Evolutionary conservation across 2,329 filamentous ascomycete species (phyloP), one percentile per base, ranked within the genome.

Genomic region (Exutisphaerella laricina): DNA sequence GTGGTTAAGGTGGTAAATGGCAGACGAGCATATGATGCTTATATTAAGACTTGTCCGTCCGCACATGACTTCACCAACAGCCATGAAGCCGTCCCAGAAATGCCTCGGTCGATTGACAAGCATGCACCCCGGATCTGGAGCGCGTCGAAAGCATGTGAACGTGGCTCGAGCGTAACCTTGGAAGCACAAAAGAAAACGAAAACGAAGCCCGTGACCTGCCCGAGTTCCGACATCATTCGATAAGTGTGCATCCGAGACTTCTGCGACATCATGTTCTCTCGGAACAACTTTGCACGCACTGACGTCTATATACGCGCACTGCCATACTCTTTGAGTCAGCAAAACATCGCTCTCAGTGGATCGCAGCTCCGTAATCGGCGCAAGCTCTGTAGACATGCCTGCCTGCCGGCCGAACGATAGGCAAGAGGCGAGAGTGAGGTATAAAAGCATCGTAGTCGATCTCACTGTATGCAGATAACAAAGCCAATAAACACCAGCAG

Each of bases 21-120:
- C 22, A 21, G 23, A 39, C 18, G 25, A 18, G 29, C 16, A 42
- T 43, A 42, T 47, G 34, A 44, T 48, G 45, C 41, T 48, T 48
- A 44, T 48, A 45, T 44, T 30, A 30, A 17, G 36, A 17, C 23
- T 43, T 33, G 20, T 13, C 32, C 6, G 30, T 7, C 41, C 18
- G 41, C 45, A 48, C 45, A 44, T 48, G 45, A 43, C 45, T 30
- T 40, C 31, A 29, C 14, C 17, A 36, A 18, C 12, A n/a, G n/a
- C n/a, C n/a, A n/a, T n/a, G n/a, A n/a, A n/a, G 7, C 32, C 20
- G 14, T 21, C 25, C 18, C 4, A 8, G 17, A 39, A 16, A 22
- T 39, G 35, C 41, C 41, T 39, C 35, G 41, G 41, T n/a, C 22
- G 41, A 44, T 44, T 35, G 26, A 17, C 41, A 41, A 25, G 38